Evolutionary conservation across 257 asterid species (phyloP), one percentile per base, ranked within the genome.

Genomic region (Capsicum pubescens): DNA sequence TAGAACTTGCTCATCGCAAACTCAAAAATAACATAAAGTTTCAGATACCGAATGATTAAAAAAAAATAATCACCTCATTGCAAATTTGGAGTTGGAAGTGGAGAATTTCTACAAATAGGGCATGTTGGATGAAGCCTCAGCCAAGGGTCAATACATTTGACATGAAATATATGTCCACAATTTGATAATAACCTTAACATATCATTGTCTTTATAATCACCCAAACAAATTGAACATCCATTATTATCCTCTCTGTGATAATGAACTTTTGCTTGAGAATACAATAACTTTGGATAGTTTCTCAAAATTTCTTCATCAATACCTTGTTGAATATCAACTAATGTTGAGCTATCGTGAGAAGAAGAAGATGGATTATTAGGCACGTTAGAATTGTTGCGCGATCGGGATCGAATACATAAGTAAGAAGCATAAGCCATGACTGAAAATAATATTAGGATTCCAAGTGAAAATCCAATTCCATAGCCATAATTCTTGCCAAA

Each of bases 151-250:
- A 87, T 79, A 67, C 90, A 87, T 7, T 79, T 61, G 19, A 79
- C 79, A 70, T 87, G 90, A 46, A 82, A 87, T 13, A 84, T 32
- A 69, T 87, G 89, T 2, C 86, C 87, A 78, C 89, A 87, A 10
- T 69, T 76, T 14, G 90, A 87, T 63, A 87, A 58, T 68, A 54
- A 10, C 50, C 80, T 79, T 2, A 87, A 9, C 56, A 79, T 16
- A 85, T 85, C 84, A 16, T n/a, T 82, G 15, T 64, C 84, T 12
- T 82, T 82, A 36, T 84, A 87, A 52, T 87, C 87, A 19, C 54
- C 83, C 79, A 87, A 85, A 61, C 89, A 87, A 70, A 87, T 82
- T 7, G 86, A 87, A 63, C 90, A 87, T 9, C 86, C 82, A 2
- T 39, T 39, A 67, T 57, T 57, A 9, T 60, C 68, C 0, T 19